Percentiles rank a stretch among this genome's conserved stretches.
These are phyloP conservation scores for Plasmodium blacklocki DNA, from an alignment of 169 alveolate species.

Conservation along the genomic window DNA sequence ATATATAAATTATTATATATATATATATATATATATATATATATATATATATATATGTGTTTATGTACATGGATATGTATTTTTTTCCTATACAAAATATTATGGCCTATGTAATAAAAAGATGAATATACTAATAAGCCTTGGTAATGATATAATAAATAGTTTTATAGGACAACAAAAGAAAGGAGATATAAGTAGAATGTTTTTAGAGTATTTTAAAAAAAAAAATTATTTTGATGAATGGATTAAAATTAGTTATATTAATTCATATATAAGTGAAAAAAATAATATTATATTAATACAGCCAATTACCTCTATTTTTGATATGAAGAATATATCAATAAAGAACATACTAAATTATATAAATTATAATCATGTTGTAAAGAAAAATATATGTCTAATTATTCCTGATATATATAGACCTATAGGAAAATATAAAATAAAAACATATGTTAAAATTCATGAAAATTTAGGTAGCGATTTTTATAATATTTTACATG, in stretches of 20 bases:
- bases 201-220: slow-evolving; percentile 33
- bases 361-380: slow-evolving; percentile 10
- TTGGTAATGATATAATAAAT: slow-evolving; percentile 66
- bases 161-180: not conserved
- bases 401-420: slow-evolving; percentile 70
- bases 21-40: not conserved
- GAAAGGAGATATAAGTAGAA: slow-evolving; percentile 53
- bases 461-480: slow-evolving; percentile 57
- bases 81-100: too few relatives aligned
- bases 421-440: slow-evolving; percentile 67
- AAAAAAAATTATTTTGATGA: slow-evolving; percentile 49
- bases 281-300: slow-evolving; percentile 35
- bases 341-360: slow-evolving; percentile 62
- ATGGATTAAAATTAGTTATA: slow-evolving; percentile 55
- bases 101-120: too few relatives aligned
- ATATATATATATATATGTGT: too few relatives aligned
- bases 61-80: too few relatives aligned
- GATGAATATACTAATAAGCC: slow-evolving; percentile 12
- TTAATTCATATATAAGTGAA: slow-evolving; percentile 41
- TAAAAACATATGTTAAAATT: slow-evolving; percentile 38
- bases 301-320: slow-evolving; percentile 35
- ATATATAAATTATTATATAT: not conserved
- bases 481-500: slow-evolving; percentile 57
- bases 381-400: slow-evolving; percentile 47
- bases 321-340: slow-evolving; percentile 3